phyloP scores from a whole-genome alignment of 2,329 filamentous ascomycete genomes.

The Didymella exigua region DNA sequence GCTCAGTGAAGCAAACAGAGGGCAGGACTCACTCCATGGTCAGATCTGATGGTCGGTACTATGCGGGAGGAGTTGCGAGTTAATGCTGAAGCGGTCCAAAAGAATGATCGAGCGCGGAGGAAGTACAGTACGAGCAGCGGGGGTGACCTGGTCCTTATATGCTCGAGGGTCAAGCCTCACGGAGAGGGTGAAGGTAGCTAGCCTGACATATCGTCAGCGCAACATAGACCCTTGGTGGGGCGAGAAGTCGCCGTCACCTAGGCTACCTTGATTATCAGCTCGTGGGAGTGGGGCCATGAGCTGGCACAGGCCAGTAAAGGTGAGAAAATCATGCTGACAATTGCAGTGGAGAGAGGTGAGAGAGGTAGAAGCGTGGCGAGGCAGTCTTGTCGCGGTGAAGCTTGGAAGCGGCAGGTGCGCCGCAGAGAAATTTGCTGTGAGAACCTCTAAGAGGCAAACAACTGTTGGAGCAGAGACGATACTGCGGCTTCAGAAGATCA shows the following conservation, averaged over 20 bases:
- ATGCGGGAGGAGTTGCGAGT: background rate
- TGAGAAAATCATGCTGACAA: background rate
- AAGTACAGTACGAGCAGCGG: background rate
- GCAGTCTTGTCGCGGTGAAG: background rate
- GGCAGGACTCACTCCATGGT: background rate
- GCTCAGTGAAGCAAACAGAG: background rate
- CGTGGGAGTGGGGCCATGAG: background rate
- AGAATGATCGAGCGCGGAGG: background rate
- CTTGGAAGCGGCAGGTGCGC: background rate
- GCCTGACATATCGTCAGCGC: background rate
- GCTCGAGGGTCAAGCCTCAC: background rate
- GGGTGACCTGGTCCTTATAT: background rate
- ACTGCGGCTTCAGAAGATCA: too few relatives aligned
- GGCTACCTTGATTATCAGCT: background rate
- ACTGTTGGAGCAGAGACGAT: too few relatives aligned
- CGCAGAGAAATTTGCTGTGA: too few relatives aligned
- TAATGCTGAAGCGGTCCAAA: background rate
- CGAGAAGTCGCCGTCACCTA: background rate
- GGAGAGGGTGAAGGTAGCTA: constrained; percentile 1
- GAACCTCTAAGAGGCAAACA: too few relatives aligned
- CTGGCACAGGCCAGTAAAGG: background rate
- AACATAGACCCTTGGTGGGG: background rate
- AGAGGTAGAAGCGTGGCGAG: background rate
- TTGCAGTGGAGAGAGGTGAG: background rate
- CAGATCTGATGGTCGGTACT: background rate